Evolutionary conservation across 1,284 basidiomycete genomes (phyloP), one percentile per base, ranked within the genome.

Genomic region (Heliocybe sulcata): DNA sequence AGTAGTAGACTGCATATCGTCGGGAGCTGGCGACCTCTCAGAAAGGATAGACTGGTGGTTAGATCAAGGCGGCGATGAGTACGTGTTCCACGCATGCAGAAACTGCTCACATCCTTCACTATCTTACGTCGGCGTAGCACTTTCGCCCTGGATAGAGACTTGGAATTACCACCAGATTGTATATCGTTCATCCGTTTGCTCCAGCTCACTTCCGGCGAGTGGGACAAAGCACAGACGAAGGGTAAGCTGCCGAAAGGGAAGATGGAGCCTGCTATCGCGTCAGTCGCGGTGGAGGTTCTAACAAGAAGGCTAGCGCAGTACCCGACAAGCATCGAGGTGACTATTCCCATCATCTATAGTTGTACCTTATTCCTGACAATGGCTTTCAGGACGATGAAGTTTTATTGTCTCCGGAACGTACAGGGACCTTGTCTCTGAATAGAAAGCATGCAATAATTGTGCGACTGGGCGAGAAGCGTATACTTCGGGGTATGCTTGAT

Each of bases 1-100:
- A n/a, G 73, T 93, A 2, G 78, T 95, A 3, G 71, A 79, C 2
- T 70, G 74, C 16, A 72, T 81, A 2, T 63, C 60, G 26, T 68
- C 58, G 22, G 60, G 63, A 56, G 56, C 61, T 45, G 57, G 58
- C 31, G 27, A 59, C n/a, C 62, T 69, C 25, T 72, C 77, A 56
- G 82, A 83, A 57, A 77, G 92, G 19, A 85, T 95, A 9, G 91
- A 96, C 59, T 94, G 89, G 83, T 94, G 93, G 90, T 73, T 96
- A 8, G 92, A 95, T 60, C 82, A 88, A 66, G 91, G 90, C 1
- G 85, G 90, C 19, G 94, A 96, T 59, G 94, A 98, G 94, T 95
- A 65, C 65, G 90, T 79, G 8, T 23, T 54, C 47, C 8, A 49
- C 29, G 51, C 48, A 42, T n/a, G 16, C 4, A 42, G 6, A n/a